A percentile compares a stretch with the other conserved stretches of the same genome.
Conservation (phyloP, 306 rosid species). For the Cyamopsis tetragonoloba region DNA sequence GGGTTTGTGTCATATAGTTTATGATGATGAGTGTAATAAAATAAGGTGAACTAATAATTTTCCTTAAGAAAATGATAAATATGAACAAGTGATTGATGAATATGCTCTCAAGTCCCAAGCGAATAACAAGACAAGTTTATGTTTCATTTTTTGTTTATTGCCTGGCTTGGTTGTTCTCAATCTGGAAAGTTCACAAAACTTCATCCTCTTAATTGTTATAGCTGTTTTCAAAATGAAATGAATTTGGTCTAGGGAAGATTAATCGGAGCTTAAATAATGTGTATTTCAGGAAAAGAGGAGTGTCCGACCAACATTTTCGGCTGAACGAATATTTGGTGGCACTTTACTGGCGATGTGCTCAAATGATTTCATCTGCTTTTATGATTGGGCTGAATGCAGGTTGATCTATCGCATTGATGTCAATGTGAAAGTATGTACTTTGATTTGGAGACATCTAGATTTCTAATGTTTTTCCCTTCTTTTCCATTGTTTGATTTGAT, state of each 20-base stretch:
- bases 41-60: conserved; percentile 16
- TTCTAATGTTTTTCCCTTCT: background rate
- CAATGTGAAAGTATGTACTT: conserved; percentile 75
- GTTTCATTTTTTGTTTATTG: conserved; percentile 15
- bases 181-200: background rate
- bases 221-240: background rate
- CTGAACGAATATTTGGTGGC: conserved; percentile 85
- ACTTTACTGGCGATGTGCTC: conserved; percentile 91
- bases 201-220: background rate
- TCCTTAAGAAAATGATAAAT: background rate
- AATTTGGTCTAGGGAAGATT: background rate
- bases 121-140: background rate
- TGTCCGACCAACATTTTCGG: conserved; percentile 91
- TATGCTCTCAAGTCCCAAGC: background rate
- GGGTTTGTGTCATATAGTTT: background rate
- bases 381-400: conserved; percentile 98
- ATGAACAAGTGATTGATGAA: background rate
- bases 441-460: conserved; percentile 18
- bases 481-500: background rate
- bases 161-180: conserved; percentile 13
- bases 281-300: conserved; percentile 86
- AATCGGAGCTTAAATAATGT: conserved; percentile 19
- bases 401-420: conserved; percentile 93
- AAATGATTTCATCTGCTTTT: conserved; percentile 94
- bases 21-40: background rate